These are phyloP conservation scores for Phytophthora sansomeana DNA, from an alignment of 352 stramenopile species.

Conservation along the genomic window DNA sequence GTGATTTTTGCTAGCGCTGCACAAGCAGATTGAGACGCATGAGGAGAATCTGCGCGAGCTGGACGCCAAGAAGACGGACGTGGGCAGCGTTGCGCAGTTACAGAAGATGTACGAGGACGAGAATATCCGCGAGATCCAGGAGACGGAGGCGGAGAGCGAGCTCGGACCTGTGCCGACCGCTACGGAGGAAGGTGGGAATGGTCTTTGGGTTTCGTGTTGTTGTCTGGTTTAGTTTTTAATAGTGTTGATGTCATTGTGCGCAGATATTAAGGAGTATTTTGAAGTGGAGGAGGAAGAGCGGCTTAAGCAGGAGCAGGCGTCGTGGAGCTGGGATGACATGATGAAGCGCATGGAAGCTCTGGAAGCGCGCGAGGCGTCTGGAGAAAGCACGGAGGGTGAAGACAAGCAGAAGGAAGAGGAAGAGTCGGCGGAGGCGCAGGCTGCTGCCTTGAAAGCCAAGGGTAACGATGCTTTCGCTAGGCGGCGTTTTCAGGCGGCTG, in stretches of 20 bases:
- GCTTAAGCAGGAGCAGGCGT: slow-evolving; percentile 60
- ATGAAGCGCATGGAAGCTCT: slow-evolving; percentile 90
- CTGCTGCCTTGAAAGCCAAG: slow-evolving; percentile 69
- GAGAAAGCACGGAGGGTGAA: slow-evolving; percentile 39
- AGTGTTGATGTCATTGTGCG: neutral
- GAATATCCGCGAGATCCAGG: slow-evolving; percentile 88
- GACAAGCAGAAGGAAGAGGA: slow-evolving; percentile 32
- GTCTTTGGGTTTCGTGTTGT: neutral
- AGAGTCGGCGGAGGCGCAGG: slow-evolving; percentile 38
- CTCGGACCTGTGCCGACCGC: slow-evolving; percentile 42
- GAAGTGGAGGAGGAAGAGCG: slow-evolving; percentile 86
- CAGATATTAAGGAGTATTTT: slow-evolving; percentile 86
- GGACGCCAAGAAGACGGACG: slow-evolving; percentile 69
- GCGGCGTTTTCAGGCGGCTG: slow-evolving; percentile 78
- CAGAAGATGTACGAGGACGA: slow-evolving; percentile 89
- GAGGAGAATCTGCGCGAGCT: slow-evolving; percentile 57
- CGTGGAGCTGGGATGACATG: slow-evolving; percentile 87
- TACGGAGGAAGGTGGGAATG: slow-evolving; percentile 64
- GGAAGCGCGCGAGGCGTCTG: slow-evolving; percentile 65
- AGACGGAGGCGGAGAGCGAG: slow-evolving; percentile 84
- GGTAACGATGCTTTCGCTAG: slow-evolving; percentile 83
- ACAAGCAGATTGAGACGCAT: slow-evolving; percentile 60
- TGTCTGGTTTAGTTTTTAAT: neutral
- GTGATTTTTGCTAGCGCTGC: slow-evolving; percentile 43
- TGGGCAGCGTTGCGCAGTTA: slow-evolving; percentile 70